phyloP scores from a whole-genome alignment of 352 stramenopile species.

The Pythium guiyangense region DNA sequence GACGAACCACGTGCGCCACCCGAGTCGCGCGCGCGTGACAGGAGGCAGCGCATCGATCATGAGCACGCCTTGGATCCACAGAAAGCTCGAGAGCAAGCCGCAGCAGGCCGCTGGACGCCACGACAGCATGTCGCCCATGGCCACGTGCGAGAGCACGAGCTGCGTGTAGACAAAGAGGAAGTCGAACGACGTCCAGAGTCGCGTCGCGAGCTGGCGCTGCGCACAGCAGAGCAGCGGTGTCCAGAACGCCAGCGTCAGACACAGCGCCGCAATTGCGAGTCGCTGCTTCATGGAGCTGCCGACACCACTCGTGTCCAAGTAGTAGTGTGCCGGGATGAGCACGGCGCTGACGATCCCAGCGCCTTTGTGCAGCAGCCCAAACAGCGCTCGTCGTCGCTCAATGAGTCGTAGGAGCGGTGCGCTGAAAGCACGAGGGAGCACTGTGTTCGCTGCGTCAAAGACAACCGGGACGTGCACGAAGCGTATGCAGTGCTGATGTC shows the following conservation, averaged over 20 bases:
- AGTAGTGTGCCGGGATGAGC: too few species aligned
- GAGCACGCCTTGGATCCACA: slow-evolving; percentile 21
- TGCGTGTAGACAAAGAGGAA: slow-evolving; percentile 18
- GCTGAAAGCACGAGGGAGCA: neutral
- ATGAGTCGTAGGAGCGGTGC: neutral
- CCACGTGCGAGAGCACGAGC: slow-evolving; percentile 8
- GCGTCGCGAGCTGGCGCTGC: slow-evolving; percentile 14
- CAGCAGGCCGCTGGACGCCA: slow-evolving; percentile 8
- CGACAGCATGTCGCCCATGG: slow-evolving; percentile 8
- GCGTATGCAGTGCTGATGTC: too few species aligned
- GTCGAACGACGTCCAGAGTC: slow-evolving; percentile 23
- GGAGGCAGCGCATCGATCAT: slow-evolving; percentile 19
- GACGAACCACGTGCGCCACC: slow-evolving; percentile 2
- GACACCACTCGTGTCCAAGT: too few species aligned
- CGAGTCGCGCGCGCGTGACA: slow-evolving; percentile 4
- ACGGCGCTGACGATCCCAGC: too few species aligned
- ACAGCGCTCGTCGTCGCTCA: too few species aligned
- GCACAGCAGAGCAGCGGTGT: neutral
- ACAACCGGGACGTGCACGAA: neutral
- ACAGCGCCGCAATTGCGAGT: neutral
- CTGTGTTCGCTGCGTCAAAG: slow-evolving; percentile 2
- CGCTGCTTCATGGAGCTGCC: too few species aligned
- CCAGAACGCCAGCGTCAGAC: slow-evolving; percentile 2
- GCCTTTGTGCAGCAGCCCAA: too few species aligned
- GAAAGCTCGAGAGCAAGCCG: slow-evolving; percentile 4